Percentiles rank a stretch among this genome's conserved stretches.
Conservation (phyloP, 495 filamentous ascomycete species). For the Aspergillus conjunctus region DNA sequence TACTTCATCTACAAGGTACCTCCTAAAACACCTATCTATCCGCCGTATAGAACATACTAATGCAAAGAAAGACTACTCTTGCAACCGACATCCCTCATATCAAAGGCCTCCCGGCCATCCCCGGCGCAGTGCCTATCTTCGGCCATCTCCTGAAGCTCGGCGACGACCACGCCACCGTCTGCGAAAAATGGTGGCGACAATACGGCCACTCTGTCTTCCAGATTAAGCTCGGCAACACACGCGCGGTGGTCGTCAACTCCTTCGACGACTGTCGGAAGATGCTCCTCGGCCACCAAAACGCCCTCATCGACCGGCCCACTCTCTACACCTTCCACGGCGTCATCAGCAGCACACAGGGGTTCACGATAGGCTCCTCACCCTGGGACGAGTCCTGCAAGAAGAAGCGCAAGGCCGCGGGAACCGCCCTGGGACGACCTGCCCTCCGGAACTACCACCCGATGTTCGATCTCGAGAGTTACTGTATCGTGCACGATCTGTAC, state of each 20-base stretch:
- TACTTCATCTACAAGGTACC: conserved; percentile 3
- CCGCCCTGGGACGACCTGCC: conserved; percentile 47
- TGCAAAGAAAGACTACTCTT: conserved; percentile 17
- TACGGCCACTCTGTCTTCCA: conserved; percentile 57
- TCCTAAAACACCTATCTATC: background rate
- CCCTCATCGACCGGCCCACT: conserved; percentile 50
- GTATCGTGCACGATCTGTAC: conserved; percentile 48
- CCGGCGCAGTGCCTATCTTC: conserved; percentile 50
- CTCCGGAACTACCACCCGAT: conserved; percentile 51
- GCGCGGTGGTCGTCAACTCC: conserved; percentile 52
- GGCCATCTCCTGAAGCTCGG: conserved; percentile 59
- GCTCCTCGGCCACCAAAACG: conserved; percentile 49
- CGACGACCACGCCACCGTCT: conserved; percentile 56
- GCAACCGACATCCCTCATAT: conserved; percentile 51
- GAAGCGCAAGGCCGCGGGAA: conserved; percentile 52
- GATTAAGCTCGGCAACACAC: conserved; percentile 55
- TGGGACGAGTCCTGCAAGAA: conserved; percentile 57
- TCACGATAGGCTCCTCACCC: conserved; percentile 48
- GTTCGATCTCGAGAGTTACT: conserved; percentile 56
- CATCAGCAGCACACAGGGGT: conserved; percentile 49
- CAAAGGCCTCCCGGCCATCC: conserved; percentile 53
- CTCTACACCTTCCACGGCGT: conserved; percentile 54
- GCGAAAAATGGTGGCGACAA: conserved; percentile 55
- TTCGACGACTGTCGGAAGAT: conserved; percentile 50
- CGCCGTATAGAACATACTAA: background rate